Base-by-base conservation (phyloP, 129 eudicot genomes). In the Ambrosia trifida region DNA sequence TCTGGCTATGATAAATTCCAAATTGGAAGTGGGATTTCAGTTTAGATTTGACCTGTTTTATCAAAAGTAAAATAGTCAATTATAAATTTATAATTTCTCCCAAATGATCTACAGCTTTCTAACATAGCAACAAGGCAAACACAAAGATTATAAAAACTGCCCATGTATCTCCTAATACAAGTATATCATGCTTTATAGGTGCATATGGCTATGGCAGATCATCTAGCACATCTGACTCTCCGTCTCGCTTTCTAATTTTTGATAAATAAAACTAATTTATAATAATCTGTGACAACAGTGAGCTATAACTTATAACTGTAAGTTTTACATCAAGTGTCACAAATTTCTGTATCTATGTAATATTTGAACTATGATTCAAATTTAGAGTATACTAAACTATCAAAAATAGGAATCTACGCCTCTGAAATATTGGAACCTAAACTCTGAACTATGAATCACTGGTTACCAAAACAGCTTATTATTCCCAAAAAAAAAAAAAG, bases 21-120 rank as follows among this genome's bases (percentile, higher is more conserved):
- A 64, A 40, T 47, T 45, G 81, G 24, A 73, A 75, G 58, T 47
- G 64, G 16, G 95, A 72, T 78, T 71, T 82, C 64, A 66, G 64
- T 73, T 41, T 56, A 45, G 65, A 33, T 14, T 76, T 83, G 9
- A 72, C 87, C 98, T 92, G 90, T 74, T 49, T 30, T 59, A 72
- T 75, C 66, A 82, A 64, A 70, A 17, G 59, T 17, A 64, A 53
- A 76, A 46, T 1, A 59, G 64, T 75, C 49, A 80, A 18, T 46
- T 44, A 9, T 9, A 2, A 5, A 80, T n/a, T 46, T 44, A 9
- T 9, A 2, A 5, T 43, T 66, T 16, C 49, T 28, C 30, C n/a
- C 11, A 73, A 73, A 49, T 40, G 20, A 61, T 64, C 41, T 54
- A 41, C 24, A 24, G 3, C 64, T 16, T 30, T 56, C 9, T 45